Percentiles rank a stretch among this genome's conserved stretches.
These are phyloP conservation scores for Rhynchospora pubera DNA, from an alignment of 176 grass and related monocot species.

Conservation along the genomic window DNA sequence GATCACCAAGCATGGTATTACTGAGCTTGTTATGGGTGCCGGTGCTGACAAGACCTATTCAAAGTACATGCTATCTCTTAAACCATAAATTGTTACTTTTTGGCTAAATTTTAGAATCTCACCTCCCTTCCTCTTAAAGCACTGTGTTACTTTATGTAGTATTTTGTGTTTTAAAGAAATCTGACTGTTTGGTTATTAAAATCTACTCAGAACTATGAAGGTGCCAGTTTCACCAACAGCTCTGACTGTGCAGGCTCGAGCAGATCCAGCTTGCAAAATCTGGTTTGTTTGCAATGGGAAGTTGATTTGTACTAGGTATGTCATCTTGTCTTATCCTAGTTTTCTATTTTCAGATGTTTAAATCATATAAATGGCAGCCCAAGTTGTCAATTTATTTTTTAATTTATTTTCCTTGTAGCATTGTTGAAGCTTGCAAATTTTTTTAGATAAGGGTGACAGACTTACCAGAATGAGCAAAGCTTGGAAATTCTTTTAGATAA, in stretches of 20 bases:
- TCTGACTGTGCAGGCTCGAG: slow-evolving; percentile 24
- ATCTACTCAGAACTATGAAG: slow-evolving; percentile 46
- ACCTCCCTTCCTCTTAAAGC: background rate
- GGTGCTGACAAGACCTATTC: slow-evolving; percentile 52
- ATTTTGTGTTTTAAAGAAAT: slow-evolving; percentile 6
- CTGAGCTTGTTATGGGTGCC: slow-evolving; percentile 60
- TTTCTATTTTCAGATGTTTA: background rate
- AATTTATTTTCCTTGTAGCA: slow-evolving; percentile 6
- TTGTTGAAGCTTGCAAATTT: background rate
- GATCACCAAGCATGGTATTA: slow-evolving; percentile 35
- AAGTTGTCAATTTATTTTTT: background rate
- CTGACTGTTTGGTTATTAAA: slow-evolving; percentile 27
- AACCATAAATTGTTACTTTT: background rate
- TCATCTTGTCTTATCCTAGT: background rate
- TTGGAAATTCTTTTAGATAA: background rate
- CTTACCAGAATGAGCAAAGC: background rate
- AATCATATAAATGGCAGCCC: background rate
- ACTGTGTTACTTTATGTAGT: background rate
- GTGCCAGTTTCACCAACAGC: slow-evolving; percentile 44
- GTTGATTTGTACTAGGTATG: slow-evolving; percentile 33
- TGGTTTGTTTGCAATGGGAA: slow-evolving; percentile 51
- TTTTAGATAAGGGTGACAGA: background rate
- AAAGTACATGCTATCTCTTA: slow-evolving; percentile 36
- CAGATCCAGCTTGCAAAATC: slow-evolving; percentile 43
- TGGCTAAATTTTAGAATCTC: background rate